Conservation (phyloP, 129 eudicot species). For the Lactuca saligna region DNA sequence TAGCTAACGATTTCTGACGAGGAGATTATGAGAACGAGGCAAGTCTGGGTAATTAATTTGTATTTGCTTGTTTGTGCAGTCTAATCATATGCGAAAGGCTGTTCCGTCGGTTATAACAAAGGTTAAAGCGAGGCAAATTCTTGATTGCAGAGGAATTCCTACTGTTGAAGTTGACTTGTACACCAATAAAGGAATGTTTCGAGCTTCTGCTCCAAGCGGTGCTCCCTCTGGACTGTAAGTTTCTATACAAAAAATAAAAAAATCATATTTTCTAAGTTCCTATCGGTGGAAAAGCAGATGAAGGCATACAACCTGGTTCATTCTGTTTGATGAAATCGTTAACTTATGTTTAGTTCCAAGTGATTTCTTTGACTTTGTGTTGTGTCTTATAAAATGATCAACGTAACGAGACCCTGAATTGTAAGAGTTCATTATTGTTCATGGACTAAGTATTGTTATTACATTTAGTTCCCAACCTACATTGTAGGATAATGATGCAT, state of each 20-base stretch:
- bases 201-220: slow-evolving; percentile 92
- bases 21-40: not conserved
- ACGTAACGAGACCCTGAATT: too few relatives aligned
- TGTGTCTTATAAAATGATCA: too few relatives aligned
- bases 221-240: slow-evolving; percentile 84
- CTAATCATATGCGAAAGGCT: slow-evolving; percentile 92
- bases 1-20: not conserved
- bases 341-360: too few relatives aligned
- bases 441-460: not conserved
- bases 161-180: slow-evolving; percentile 88
- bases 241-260: too few relatives aligned
- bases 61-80: slow-evolving; percentile 30
- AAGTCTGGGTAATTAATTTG: not conserved
- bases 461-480: too few relatives aligned
- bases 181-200: slow-evolving; percentile 88
- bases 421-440: not conserved
- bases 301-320: not conserved
- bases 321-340: too few relatives aligned
- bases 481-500: not conserved
- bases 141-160: slow-evolving; percentile 96
- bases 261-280: not conserved
- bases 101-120: slow-evolving; percentile 89
- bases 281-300: not conserved
- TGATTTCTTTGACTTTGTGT: too few relatives aligned
- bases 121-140: slow-evolving; percentile 83